Conservation (phyloP, 2,329 filamentous ascomycete species). For the Claviceps purpurea region DNA sequence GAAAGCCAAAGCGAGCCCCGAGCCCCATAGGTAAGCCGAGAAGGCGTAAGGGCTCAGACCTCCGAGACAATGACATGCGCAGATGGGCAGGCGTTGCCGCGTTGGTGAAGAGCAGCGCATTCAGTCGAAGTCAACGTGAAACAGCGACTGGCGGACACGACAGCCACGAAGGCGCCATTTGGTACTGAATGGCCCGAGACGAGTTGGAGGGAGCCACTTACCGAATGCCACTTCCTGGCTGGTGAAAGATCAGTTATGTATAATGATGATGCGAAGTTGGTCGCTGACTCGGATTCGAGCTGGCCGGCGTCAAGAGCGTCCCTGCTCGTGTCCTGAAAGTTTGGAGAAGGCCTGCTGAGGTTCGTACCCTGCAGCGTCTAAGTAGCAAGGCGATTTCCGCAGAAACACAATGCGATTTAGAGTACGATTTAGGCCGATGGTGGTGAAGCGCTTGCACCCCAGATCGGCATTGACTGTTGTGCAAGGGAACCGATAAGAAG, state of each 20-base stretch:
- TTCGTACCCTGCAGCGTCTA: background rate
- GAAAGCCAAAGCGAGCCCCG: background rate
- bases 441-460: background rate
- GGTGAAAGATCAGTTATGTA: background rate
- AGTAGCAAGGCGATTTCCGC: background rate
- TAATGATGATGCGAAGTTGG: background rate
- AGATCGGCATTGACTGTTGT: background rate
- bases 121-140: background rate
- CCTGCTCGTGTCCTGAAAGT: background rate
- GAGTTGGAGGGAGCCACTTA: background rate
- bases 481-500: background rate
- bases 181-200: background rate
- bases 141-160: background rate
- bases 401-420: background rate
- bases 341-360: background rate
- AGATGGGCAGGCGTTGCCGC: background rate
- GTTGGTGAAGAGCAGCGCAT: background rate
- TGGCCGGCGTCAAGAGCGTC: background rate
- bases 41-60: background rate
- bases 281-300: background rate
- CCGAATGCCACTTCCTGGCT: background rate
- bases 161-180: background rate
- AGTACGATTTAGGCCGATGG: background rate
- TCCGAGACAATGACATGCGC: background rate
- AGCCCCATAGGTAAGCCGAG: background rate